phyloP scores from a whole-genome alignment of 164 flowering plant genomes.

The Brasenia schreberi region DNA sequence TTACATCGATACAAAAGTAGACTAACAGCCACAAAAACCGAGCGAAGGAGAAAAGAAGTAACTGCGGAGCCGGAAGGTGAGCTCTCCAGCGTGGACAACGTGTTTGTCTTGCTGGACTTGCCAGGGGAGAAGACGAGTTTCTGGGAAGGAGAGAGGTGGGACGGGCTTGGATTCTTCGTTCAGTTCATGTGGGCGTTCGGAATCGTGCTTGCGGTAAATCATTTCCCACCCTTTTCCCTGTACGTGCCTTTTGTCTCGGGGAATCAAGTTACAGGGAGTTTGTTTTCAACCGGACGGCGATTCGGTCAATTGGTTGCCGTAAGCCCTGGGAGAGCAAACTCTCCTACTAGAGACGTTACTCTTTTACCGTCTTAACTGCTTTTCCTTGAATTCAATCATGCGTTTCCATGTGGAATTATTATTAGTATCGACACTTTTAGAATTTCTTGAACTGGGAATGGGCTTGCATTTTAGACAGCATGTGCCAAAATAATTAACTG shows the following conservation, averaged over 20 bases:
- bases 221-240: neutral
- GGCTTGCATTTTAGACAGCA: too few relatives aligned
- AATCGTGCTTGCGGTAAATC: constrained; percentile 57
- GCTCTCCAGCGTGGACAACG: constrained; percentile 26
- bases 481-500: too few relatives aligned
- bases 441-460: too few relatives aligned
- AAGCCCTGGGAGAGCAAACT: too few relatives aligned
- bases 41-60: too few relatives aligned
- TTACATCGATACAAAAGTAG: too few relatives aligned
- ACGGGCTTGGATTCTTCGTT: constrained; percentile 63
- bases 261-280: neutral
- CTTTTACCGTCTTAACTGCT: too few relatives aligned
- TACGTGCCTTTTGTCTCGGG: neutral
- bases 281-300: neutral
- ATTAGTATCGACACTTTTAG: too few relatives aligned
- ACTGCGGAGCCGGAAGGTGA: constrained; percentile 3
- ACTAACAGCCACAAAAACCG: too few relatives aligned
- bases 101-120: constrained; percentile 46
- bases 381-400: too few relatives aligned
- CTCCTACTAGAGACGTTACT: too few relatives aligned
- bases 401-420: too few relatives aligned
- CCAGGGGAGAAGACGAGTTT: constrained; percentile 55
- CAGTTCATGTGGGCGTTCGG: constrained; percentile 96
- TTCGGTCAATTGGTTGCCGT: neutral
- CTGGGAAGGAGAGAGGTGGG: constrained; percentile 90